Conservation (phyloP, 1,284 basidiomycete species). For the Rhodotorula sp. region DNA sequence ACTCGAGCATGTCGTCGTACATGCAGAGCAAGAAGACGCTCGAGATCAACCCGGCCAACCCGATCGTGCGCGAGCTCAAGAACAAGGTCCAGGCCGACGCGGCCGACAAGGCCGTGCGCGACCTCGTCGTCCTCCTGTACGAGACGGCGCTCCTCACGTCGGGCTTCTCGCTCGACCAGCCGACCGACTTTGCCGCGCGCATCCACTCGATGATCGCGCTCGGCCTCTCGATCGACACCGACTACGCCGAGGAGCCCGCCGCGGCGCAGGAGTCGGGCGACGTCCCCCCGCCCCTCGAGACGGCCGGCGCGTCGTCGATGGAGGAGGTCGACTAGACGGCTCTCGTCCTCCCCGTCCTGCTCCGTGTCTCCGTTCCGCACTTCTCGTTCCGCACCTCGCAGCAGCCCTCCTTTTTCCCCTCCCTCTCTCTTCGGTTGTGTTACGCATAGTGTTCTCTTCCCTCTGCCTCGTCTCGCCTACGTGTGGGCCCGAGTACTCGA, state of each 20-base stretch:
- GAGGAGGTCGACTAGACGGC: conserved; percentile 55
- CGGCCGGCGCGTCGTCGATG: conserved; percentile 48
- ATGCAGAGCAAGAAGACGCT: conserved; percentile 94
- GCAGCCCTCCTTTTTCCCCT: too few species aligned
- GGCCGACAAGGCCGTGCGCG: conserved; percentile 88
- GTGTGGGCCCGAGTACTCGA: too few species aligned
- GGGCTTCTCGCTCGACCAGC: conserved; percentile 88
- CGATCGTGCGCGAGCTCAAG: conserved; percentile 95
- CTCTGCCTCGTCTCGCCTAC: too few species aligned
- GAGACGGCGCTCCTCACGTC: conserved; percentile 82
- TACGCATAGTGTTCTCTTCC: too few species aligned
- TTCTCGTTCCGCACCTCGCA: too few species aligned
- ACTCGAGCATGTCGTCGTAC: conserved; percentile 95
- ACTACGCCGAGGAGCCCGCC: conserved; percentile 48
- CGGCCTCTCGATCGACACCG: conserved; percentile 53
- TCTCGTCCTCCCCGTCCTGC: too few species aligned
- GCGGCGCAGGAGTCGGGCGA: conserved; percentile 40
- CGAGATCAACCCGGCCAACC: conserved; percentile 91
- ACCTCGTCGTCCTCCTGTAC: conserved; percentile 92
- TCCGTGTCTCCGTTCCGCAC: too few species aligned
- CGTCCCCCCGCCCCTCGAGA: conserved; percentile 37
- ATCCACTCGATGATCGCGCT: conserved; percentile 95
- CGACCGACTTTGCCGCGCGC: conserved; percentile 89
- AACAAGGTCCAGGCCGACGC: conserved; percentile 94
- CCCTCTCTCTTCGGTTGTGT: too few species aligned